phyloP scores from a whole-genome alignment of 345 rosid species.

The Anacardium occidentale region DNA sequence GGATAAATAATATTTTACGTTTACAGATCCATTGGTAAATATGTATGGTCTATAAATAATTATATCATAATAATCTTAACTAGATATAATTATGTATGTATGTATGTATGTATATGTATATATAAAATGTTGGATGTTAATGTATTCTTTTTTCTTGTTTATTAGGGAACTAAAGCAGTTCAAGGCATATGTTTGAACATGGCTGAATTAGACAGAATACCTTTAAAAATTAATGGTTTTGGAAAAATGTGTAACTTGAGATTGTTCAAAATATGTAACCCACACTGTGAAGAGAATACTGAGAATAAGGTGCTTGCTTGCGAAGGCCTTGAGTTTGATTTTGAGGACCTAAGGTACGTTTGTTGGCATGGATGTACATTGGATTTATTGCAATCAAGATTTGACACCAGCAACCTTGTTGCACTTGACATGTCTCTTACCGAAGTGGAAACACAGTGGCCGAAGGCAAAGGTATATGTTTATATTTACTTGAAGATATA shows the following conservation, averaged over 20 bases:
- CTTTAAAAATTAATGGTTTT: not conserved
- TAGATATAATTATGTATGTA: no score
- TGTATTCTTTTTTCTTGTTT: not conserved
- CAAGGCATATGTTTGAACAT: not conserved
- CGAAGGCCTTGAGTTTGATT: not conserved
- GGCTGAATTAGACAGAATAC: not conserved
- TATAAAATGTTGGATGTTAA: no score
- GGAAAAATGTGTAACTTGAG: not conserved
- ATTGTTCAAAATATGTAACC: not conserved
- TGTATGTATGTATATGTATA: no score
- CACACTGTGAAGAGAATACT: slow-evolving; percentile 1
- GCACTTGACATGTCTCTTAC: slow-evolving; percentile 4
- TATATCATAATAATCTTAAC: no score
- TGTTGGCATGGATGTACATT: slow-evolving; percentile 4
- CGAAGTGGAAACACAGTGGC: slow-evolving; percentile 2
- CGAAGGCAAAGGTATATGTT: not conserved
- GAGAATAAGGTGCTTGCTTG: not conserved
- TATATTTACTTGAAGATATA: not conserved
- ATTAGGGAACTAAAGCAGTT: slow-evolving; percentile 25
- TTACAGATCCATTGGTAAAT: no score
- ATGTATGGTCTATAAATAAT: no score
- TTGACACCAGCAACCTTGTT: slow-evolving; percentile 9
- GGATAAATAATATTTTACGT: no score
- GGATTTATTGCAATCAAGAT: not conserved
- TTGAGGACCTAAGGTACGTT: not conserved